These are phyloP conservation scores for Aspergillus sp. DNA, from an alignment of 2,329 filamentous ascomycete genomes.

Conservation along the genomic window DNA sequence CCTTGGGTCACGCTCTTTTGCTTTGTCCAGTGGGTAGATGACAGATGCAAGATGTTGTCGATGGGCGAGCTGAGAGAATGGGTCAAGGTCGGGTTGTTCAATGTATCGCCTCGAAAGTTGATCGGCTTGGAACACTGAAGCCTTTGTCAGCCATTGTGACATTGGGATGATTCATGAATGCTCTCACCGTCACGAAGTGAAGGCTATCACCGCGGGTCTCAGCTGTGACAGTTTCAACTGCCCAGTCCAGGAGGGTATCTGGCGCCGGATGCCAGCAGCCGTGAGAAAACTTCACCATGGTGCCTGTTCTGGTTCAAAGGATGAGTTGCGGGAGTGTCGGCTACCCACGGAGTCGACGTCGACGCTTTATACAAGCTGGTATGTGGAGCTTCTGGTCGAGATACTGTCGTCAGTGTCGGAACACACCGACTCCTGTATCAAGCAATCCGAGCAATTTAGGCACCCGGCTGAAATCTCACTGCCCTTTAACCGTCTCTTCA, in stretches of 20 bases:
- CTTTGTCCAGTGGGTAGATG: conserved; percentile 7
- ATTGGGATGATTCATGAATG: background rate
- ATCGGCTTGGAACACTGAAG: conserved; percentile 6
- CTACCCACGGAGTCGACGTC: too few species aligned
- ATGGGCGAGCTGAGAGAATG: conserved; percentile 6
- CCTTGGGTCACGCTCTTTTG: conserved; percentile 9
- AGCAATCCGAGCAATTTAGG: background rate
- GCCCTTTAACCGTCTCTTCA: background rate
- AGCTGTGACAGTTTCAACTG: conserved; percentile 7
- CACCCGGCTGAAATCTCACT: background rate
- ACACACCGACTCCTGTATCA: too few species aligned
- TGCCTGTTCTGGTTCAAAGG: background rate
- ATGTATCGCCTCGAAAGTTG: conserved; percentile 8
- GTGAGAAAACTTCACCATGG: conserved; percentile 9
- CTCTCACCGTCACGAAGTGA: conserved; percentile 7
- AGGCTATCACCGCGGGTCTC: conserved; percentile 6
- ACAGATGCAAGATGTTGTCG: conserved; percentile 7
- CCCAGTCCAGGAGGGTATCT: conserved; percentile 11
- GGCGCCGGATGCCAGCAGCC: conserved; percentile 10
- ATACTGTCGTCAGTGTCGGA: background rate
- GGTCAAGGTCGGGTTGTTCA: conserved; percentile 9
- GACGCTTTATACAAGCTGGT: too few species aligned
- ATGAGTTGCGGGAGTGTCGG: background rate
- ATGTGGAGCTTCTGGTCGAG: background rate
- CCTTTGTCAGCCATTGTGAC: background rate